A percentile compares a stretch with the other conserved stretches of the same genome.
phyloP scores from a whole-genome alignment of 2,329 filamentous ascomycete species.

The Hypoxylon rubiginosum region DNA sequence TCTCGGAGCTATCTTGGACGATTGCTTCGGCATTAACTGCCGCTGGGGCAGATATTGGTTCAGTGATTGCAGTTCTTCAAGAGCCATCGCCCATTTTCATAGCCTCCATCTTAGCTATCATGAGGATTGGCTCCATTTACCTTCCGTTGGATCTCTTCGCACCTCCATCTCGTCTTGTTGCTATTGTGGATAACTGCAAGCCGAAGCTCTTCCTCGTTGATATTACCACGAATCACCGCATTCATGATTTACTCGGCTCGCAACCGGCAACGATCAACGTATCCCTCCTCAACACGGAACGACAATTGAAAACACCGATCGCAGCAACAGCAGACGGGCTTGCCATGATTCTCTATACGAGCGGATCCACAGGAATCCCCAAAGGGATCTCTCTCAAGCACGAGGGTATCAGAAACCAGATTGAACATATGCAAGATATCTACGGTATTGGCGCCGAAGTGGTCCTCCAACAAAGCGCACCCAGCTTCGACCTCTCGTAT shows the following conservation, averaged over 20 bases:
- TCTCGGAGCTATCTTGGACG: not conserved
- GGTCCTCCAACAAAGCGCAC: slow-evolving; percentile 54
- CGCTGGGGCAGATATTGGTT: no score
- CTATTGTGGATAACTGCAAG: not conserved
- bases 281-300: not conserved
- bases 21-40: not conserved
- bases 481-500: slow-evolving; percentile 53
- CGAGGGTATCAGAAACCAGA: not conserved
- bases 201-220: not conserved
- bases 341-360: slow-evolving; percentile 47
- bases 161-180: not conserved
- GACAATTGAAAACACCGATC: no score
- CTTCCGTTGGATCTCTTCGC: not conserved
- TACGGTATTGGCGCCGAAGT: slow-evolving; percentile 32
- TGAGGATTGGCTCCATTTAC: not conserved
- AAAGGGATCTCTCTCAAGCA: slow-evolving; percentile 53
- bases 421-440: not conserved
- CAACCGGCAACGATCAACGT: not conserved
- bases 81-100: not conserved
- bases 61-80: not conserved
- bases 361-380: slow-evolving; percentile 45
- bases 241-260: not conserved
- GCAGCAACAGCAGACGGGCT: not conserved
- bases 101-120: not conserved
- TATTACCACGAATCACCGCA: not conserved